Evolutionary conservation across 1,139 yeast species (phyloP).

Genomic region (Taiozyma sp.): DNA sequence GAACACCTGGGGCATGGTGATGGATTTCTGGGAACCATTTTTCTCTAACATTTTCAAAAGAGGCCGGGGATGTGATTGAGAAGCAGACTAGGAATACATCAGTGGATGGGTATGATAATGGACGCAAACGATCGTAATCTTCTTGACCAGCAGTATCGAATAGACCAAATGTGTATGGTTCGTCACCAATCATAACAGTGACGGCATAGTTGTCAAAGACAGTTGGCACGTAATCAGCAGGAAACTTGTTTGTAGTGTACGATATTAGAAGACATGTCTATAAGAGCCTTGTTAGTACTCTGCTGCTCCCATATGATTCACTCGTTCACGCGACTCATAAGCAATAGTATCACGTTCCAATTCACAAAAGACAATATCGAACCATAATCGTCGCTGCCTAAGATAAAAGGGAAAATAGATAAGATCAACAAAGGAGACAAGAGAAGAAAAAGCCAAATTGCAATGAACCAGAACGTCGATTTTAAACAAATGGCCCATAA

Average conservation of each 20-base stretch:
- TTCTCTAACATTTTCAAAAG: constrained; percentile 96
- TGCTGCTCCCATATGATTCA: background rate
- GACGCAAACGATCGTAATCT: constrained; percentile 96
- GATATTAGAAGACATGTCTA: constrained; percentile 85
- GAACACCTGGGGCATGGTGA: constrained; percentile 97
- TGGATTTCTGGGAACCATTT: constrained; percentile 99
- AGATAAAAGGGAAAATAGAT: background rate
- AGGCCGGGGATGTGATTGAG: constrained; percentile 93
- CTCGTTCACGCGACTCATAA: background rate
- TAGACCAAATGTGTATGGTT: constrained; percentile 92
- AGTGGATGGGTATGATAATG: constrained; percentile 93
- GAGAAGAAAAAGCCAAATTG: background rate
- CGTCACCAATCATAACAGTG: constrained; percentile 97
- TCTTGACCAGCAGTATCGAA: constrained; percentile 99
- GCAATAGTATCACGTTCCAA: background rate
- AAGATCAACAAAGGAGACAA: background rate
- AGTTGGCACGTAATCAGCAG: constrained; percentile 87
- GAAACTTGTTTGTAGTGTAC: constrained; percentile 82
- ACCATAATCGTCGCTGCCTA: background rate
- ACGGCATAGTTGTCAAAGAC: constrained; percentile 97
- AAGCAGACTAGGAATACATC: constrained; percentile 95
- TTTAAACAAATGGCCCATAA: background rate
- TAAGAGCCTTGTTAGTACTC: constrained; percentile 10
- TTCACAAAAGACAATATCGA: background rate
- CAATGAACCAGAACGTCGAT: background rate